These are phyloP conservation scores for Xylaria sp. DNA, from an alignment of 2,329 filamentous ascomycete species.

Conservation along the genomic window DNA sequence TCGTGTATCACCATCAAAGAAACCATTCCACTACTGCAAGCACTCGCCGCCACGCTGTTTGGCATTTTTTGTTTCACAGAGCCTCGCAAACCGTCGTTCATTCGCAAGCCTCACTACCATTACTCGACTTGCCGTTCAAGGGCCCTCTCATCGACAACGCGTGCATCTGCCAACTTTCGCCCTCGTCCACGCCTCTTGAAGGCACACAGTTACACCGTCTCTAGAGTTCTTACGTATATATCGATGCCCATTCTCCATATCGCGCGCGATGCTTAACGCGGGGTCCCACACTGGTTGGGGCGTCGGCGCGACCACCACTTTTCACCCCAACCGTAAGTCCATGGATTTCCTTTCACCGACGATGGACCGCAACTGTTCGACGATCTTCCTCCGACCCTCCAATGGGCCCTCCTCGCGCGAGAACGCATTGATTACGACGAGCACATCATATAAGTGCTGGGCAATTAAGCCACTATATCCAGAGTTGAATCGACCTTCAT, in stretches of 20 bases:
- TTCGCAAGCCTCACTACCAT: neutral
- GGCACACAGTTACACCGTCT: neutral
- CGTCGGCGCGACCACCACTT: slow-evolving; percentile 37
- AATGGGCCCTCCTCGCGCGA: slow-evolving; percentile 4
- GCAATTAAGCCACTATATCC: slow-evolving; percentile 4
- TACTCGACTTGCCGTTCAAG: slow-evolving; percentile 8
- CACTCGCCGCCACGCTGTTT: neutral
- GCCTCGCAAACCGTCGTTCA: neutral
- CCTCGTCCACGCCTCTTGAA: neutral
- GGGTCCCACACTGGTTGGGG: slow-evolving; percentile 46
- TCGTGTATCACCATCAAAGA: slow-evolving; percentile 12
- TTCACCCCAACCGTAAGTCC: slow-evolving; percentile 50
- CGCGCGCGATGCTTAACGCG: slow-evolving; percentile 46
- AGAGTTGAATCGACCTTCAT: neutral
- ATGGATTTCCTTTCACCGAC: slow-evolving; percentile 41
- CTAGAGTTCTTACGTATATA: slow-evolving; percentile 3
- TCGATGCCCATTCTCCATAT: slow-evolving; percentile 41
- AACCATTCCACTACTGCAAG: slow-evolving; percentile 12
- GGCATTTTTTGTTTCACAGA: neutral
- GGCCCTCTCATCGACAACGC: slow-evolving; percentile 3
- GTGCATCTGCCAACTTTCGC: neutral
- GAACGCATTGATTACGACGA: slow-evolving; percentile 12
- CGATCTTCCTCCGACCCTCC: neutral
- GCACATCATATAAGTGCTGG: neutral
- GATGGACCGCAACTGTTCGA: slow-evolving; percentile 28